Conservation (phyloP, 2,329 filamentous ascomycete genomes). For the Xylogone sp. region DNA sequence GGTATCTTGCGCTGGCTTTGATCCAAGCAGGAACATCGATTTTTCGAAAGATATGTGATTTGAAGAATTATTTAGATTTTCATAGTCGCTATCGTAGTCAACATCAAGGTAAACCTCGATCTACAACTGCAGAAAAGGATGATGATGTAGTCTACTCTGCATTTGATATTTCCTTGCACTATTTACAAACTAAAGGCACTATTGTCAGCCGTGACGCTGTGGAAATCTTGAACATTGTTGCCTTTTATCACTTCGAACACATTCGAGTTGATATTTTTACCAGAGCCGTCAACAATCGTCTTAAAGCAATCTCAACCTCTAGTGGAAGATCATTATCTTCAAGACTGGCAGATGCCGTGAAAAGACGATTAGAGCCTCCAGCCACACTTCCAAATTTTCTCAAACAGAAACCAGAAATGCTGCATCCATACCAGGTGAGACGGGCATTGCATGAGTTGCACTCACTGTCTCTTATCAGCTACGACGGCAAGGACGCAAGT, state of each 20-base stretch:
- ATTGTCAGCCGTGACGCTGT: not conserved
- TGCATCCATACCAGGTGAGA: no score
- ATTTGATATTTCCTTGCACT: constrained; percentile 2
- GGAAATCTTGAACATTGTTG: constrained; percentile 3
- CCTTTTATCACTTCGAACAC: constrained; percentile 4
- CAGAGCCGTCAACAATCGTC: constrained; percentile 1
- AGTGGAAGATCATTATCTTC: not conserved
- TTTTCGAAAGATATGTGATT: constrained; percentile 9
- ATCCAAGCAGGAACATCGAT: constrained; percentile 25
- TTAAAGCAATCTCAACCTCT: not conserved
- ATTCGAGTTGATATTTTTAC: constrained; percentile 2
- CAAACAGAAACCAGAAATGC: no score
- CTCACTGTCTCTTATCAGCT: no score
- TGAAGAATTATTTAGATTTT: not conserved
- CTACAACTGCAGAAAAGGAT: not conserved
- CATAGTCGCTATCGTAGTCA: not conserved
- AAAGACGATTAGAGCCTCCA: not conserved
- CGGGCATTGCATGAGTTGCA: no score
- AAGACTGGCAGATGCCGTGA: not conserved
- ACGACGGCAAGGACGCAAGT: no score
- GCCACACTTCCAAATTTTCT: not conserved
- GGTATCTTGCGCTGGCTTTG: constrained; percentile 25
- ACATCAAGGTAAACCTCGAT: not conserved
- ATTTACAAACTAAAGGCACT: not conserved
- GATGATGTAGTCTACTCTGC: constrained; percentile 1